These are phyloP conservation scores for Leccinum aurantiacum DNA, from an alignment of 768 basidiomycete species.

Conservation along the genomic window DNA sequence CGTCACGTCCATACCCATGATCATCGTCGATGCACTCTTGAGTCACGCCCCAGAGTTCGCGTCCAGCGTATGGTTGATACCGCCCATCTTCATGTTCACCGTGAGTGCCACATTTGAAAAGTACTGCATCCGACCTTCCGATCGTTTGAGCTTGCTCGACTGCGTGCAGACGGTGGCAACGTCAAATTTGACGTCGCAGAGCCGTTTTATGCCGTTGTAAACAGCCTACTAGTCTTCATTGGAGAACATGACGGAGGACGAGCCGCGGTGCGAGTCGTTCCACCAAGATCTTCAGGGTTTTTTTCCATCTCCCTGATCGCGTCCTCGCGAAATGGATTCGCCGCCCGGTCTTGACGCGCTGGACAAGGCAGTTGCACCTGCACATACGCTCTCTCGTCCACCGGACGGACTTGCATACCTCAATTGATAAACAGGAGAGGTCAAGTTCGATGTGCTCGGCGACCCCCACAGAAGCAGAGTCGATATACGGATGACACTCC, in stretches of 20 bases:
- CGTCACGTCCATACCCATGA: conserved; percentile 65
- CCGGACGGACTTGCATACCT: conserved; percentile 53
- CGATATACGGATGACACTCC: too few relatives aligned
- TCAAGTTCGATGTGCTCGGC: too few relatives aligned
- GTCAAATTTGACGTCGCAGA: conserved; percentile 49
- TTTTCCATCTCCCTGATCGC: conserved; percentile 40
- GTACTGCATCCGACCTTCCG: conserved; percentile 53
- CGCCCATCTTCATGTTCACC: conserved; percentile 56
- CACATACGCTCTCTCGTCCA: conserved; percentile 29
- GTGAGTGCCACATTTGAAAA: conserved; percentile 57
- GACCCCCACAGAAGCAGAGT: too few relatives aligned
- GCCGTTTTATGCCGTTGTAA: conserved; percentile 50
- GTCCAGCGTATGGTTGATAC: conserved; percentile 50
- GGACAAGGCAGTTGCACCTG: conserved; percentile 48
- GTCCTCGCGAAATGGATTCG: conserved; percentile 49
- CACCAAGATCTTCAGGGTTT: neutral
- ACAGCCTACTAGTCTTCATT: conserved; percentile 43
- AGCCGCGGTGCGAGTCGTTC: conserved; percentile 8
- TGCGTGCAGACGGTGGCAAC: conserved; percentile 71
- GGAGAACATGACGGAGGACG: conserved; percentile 47
- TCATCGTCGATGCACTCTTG: conserved; percentile 44
- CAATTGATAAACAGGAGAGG: conserved; percentile 49
- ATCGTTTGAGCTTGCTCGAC: conserved; percentile 52
- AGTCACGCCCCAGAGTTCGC: conserved; percentile 40
- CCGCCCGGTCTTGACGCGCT: conserved; percentile 38